Base-by-base conservation (phyloP, 768 basidiomycete species). In the Suillus bovinus region DNA sequence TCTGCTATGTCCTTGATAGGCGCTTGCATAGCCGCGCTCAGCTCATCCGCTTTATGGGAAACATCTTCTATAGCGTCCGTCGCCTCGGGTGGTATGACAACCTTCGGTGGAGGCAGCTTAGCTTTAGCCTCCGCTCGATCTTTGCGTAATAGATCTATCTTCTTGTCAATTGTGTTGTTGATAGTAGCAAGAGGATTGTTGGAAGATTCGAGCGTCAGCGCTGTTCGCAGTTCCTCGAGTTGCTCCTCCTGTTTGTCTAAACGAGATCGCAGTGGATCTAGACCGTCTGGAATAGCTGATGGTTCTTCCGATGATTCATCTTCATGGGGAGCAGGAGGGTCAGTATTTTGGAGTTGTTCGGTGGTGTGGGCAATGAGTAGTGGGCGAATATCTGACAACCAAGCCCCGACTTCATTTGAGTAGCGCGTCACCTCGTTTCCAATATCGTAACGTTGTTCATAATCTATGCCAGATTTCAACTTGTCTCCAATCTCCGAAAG, bases 171-270 rank as follows among this genome's bases (percentile, higher is more conserved):
- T 20, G 60, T 53, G 17, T 69, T 60, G 27, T 71, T 63, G 4
- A 73, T 62, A 41, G 70, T 69, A 31, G 59, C 47, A 33, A 53
- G 56, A 14, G 68, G 59, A 22, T 75, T 64, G 47, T 55, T 38
- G 22, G 69, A 49, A 54, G 71, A 44, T 60, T 64, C 33, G 16
- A 76, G 63, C n/a, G 75, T 72, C 20, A 76, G 62, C 36, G 71
- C 70, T 6, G 75, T 66, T 10, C 68, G 71, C 8, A 69, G 63
- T 58, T 75, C 72, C n/a, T 74, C 73, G 9, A 76, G 60, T n/a
- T 67, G 67, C 38, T 73, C 67, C 55, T 71, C 73, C 17, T 75
- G 64, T 29, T 70, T 60, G 34, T 36, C 67, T 14, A 76, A 24
- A 31, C 58, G 69, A 52, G 13, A 60, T 58, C 39, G 66, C 54